Conservation (phyloP, 2,329 filamentous ascomycete species). For the Pestalotiopsis fici region DNA sequence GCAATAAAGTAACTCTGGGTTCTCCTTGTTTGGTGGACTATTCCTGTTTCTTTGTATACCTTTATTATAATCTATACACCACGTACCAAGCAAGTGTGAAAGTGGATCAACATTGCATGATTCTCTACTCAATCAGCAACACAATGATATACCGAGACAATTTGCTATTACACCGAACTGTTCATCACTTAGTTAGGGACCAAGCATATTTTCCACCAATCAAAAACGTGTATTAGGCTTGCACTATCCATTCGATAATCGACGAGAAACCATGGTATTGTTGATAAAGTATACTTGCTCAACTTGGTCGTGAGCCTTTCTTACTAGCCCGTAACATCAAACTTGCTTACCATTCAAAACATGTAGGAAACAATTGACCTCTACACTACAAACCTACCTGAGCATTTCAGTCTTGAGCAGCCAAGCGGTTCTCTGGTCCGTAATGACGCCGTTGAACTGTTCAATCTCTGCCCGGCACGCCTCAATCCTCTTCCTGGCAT, state of each 20-base stretch:
- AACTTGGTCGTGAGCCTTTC: no score
- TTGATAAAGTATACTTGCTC: no score
- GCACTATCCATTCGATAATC: not conserved
- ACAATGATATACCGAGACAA: not conserved
- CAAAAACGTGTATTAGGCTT: not conserved
- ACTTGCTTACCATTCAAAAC: no score
- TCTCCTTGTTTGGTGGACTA: no score
- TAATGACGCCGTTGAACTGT: not conserved
- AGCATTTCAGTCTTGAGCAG: not conserved
- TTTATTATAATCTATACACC: no score
- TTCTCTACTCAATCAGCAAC: not conserved
- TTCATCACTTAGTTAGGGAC: not conserved
- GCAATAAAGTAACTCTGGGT: not conserved
- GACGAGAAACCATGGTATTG: not conserved
- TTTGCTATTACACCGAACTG: not conserved
- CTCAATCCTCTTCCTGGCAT: not conserved
- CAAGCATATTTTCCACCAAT: not conserved
- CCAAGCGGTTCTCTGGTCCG: not conserved
- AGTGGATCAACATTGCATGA: not conserved
- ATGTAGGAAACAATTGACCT: no score
- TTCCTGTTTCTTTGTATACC: no score
- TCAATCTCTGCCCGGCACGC: not conserved
- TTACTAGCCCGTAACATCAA: no score
- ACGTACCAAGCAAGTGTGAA: no score
- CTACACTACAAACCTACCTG: not conserved